Base-by-base conservation (phyloP, 371 early-diverging fungal species). In the Nematocida sp. region DNA sequence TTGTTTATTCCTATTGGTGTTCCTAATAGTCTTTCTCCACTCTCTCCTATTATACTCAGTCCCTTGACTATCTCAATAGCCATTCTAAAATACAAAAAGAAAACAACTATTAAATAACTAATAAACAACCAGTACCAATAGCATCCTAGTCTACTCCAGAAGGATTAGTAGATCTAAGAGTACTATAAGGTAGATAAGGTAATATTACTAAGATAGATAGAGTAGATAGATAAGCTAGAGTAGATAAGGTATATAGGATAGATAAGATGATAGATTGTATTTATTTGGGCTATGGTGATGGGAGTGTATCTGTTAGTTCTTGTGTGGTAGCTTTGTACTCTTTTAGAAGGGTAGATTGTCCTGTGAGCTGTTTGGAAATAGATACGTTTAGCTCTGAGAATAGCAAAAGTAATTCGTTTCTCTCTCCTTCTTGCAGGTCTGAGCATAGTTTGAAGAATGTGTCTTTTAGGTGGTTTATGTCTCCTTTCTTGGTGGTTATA, bases 11-110 rank as follows among this genome's bases (percentile, higher is more conserved):
- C 43, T 7, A 70, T 7, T 7, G 74, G 74, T 7, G 41, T 70
- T 4, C 74, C 74, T 41, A 70, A 35, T 29, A 70, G 11, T 51
- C 74, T 47, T 19, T 38, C 19, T 32, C 74, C 74, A 27, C 46
- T 40, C 29, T 70, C 74, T 23, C 74, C 74, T 49, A 70, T 34
- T 29, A 70, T 61, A 45, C 60, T 49, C 7, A 70, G 46, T 32
- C 74, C 74, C 15, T 43, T 23, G 3, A 70, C 74, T 60, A 70
- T 55, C 25, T 70, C 53, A 4, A 9, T 43, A n/a, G 7, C 27
- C 27, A 13, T 37, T 31, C 29, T 64, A 45, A 45, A 52, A 7
- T 49, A 45, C 27, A 46, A 62, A 48, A 62, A 48, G 32, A 47
- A 62, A 62, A 29, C 13, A 38, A 40, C 15, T 13, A 37, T 17